Evolutionary conservation across 2,329 filamentous ascomycete species (phyloP).

Genomic region (Penicillium nordicum): DNA sequence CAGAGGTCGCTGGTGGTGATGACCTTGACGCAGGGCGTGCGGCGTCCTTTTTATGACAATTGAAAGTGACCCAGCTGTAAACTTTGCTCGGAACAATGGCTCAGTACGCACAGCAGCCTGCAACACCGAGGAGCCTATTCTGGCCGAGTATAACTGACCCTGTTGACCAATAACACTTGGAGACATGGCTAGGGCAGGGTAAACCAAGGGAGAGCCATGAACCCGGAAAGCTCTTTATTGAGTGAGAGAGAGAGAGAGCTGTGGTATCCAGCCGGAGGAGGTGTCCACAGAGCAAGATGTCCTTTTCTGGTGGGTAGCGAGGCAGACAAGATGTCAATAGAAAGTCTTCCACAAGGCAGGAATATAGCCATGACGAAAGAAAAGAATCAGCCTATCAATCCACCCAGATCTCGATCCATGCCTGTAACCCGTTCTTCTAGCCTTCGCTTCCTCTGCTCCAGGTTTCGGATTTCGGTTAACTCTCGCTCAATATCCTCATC

Average conservation of each 20-base stretch:
- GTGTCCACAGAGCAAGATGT: background rate
- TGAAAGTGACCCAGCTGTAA: background rate
- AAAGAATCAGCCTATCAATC: constrained; percentile 50
- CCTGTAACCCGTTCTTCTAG: constrained; percentile 64
- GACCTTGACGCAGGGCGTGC: background rate
- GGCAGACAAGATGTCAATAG: background rate
- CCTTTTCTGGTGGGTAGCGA: background rate
- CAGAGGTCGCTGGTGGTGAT: background rate
- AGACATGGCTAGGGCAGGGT: background rate
- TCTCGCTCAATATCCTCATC: constrained; percentile 46
- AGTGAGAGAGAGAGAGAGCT: background rate
- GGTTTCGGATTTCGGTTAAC: constrained; percentile 55
- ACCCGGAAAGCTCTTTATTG: background rate
- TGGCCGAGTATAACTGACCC: background rate
- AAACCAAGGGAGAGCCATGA: background rate
- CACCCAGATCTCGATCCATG: constrained; percentile 67
- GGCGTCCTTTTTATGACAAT: background rate
- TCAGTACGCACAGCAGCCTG: background rate
- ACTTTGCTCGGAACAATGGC: background rate
- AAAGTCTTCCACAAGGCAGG: background rate
- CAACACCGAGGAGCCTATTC: background rate
- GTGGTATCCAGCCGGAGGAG: background rate
- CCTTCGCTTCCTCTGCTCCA: constrained; percentile 61
- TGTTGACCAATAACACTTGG: background rate
- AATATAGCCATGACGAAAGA: background rate